Percentiles rank a stretch among this genome's conserved stretches.
phyloP scores from a whole-genome alignment of 2,329 filamentous ascomycete species.

The Ceratocystis albifundus region DNA sequence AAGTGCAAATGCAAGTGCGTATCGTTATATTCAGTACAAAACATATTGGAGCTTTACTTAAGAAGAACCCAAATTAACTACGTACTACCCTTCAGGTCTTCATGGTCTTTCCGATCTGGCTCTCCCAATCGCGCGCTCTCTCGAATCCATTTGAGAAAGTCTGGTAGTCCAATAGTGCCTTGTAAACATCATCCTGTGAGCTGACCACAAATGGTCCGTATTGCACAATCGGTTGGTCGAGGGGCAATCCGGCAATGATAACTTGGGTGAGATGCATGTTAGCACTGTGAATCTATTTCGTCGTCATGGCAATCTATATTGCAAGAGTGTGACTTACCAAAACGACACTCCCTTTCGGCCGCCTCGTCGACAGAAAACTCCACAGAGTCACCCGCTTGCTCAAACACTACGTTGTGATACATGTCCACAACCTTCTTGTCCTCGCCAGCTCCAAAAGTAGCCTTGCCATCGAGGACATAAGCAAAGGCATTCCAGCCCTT shows the following conservation, averaged over 20 bases:
- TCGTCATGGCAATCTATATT: not conserved
- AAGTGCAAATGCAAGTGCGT: too few species aligned
- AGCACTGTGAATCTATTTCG: not conserved
- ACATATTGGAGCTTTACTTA: too few species aligned
- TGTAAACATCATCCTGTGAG: constrained; percentile 58
- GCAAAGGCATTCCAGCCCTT: constrained; percentile 80
- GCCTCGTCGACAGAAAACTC: constrained; percentile 56
- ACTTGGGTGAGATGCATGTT: constrained; percentile 32
- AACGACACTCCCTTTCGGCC: constrained; percentile 46
- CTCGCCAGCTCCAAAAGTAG: constrained; percentile 47
- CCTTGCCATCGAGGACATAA: constrained; percentile 68
- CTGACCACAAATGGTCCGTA: constrained; percentile 78
- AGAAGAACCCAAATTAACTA: too few species aligned
- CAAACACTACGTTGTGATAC: constrained; percentile 85
- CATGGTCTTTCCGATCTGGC: constrained; percentile 77
- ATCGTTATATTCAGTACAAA: too few species aligned
- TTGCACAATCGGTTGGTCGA: constrained; percentile 71
- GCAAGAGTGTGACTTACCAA: constrained; percentile 31
- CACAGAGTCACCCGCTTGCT: constrained; percentile 64
- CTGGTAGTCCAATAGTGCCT: constrained; percentile 67
- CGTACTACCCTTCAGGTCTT: constrained; percentile 22
- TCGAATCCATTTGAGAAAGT: constrained; percentile 67
- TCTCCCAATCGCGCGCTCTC: constrained; percentile 64
- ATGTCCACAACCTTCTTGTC: constrained; percentile 46
- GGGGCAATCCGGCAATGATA: constrained; percentile 64